Base-by-base conservation (phyloP, 2,329 filamentous ascomycete genomes). In the Alternaria gansuensis region DNA sequence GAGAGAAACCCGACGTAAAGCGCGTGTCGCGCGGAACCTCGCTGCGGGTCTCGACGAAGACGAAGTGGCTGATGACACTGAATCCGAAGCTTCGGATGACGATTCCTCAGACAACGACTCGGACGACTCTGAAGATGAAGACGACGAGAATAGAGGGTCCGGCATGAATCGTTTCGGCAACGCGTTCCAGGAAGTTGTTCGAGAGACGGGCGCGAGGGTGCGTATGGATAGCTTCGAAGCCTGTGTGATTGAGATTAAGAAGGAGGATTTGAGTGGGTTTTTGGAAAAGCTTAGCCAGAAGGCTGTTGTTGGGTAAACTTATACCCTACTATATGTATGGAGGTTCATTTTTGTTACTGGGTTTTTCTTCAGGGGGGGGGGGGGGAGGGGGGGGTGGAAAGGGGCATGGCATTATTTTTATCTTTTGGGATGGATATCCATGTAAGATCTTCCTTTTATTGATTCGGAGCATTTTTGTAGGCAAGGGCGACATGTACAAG, bases 201-300 rank as follows among this genome's bases (percentile, higher is more conserved):
- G 90, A 51, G 92, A 97, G 82, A 98, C 94, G 14, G 95, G 89
- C 59, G 92, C 94, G 0, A 82, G 93, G 14, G 93, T 98, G 21
- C 84, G 93, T 60, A 96, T 97, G 74, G 95, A 99, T 78, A 96
- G 91, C 77, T 99, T 99, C 72, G 95, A 99, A 79, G 92, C 97
- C 76, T 96, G 92, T 72, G 95, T 98, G 7, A 93, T 98, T 45
- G 95, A 99, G 77, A 94, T 99, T n/a, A 89, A 89, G 79, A 97
- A 97, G 81, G 95, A 98, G 75, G 95, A 98, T 78, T 80, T 99
- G 28, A 87, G 88, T 14, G 92, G 90, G 0, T 99, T 99, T 76
- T 82, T 99, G 66, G 95, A 99, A 81, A 89, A 90, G 55, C 78
- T 99, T 74, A 97, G 93, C 79, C 89, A 93, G 85, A 96, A 96